Conservation (phyloP, 1,139 yeast genomes). For the Nakaseomyces glabratus region DNA sequence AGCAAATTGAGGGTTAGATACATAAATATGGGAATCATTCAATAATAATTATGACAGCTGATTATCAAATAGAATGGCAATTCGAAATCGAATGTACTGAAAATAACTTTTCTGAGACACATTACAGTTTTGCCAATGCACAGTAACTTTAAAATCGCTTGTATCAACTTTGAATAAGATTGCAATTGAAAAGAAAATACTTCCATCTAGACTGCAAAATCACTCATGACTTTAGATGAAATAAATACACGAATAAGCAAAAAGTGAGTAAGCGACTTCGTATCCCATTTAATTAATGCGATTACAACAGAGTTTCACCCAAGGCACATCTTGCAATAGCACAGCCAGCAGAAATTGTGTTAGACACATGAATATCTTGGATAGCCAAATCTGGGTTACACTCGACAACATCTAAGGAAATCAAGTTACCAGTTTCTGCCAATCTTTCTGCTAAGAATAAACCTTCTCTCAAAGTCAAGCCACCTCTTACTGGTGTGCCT, state of each 20-base stretch:
- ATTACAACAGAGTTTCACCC: slow-evolving; percentile 75
- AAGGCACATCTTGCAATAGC: slow-evolving; percentile 90
- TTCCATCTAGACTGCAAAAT: too few relatives aligned
- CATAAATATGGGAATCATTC: slow-evolving; percentile 3
- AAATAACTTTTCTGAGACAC: too few relatives aligned
- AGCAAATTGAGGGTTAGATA: not conserved
- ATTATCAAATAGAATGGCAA: too few relatives aligned
- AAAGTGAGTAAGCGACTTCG: slow-evolving; percentile 4
- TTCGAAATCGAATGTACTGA: too few relatives aligned
- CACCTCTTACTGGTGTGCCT: slow-evolving; percentile 97
- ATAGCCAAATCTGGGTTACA: slow-evolving; percentile 87
- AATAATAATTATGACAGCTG: not conserved
- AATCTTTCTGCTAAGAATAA: slow-evolving; percentile 85
- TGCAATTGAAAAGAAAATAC: too few relatives aligned
- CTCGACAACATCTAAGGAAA: slow-evolving; percentile 87
- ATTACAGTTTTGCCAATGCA: too few relatives aligned
- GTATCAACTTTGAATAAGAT: too few relatives aligned
- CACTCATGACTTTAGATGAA: not conserved
- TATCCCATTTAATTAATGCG: slow-evolving; percentile 3
- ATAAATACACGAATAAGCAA: not conserved
- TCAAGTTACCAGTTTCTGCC: slow-evolving; percentile 78
- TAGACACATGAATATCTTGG: slow-evolving; percentile 63
- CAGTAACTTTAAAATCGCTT: too few relatives aligned
- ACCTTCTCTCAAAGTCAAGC: slow-evolving; percentile 89
- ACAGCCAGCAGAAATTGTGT: slow-evolving; percentile 84